phyloP scores from a whole-genome alignment of 2,329 filamentous ascomycete genomes.

The Geosmithia morbida region DNA sequence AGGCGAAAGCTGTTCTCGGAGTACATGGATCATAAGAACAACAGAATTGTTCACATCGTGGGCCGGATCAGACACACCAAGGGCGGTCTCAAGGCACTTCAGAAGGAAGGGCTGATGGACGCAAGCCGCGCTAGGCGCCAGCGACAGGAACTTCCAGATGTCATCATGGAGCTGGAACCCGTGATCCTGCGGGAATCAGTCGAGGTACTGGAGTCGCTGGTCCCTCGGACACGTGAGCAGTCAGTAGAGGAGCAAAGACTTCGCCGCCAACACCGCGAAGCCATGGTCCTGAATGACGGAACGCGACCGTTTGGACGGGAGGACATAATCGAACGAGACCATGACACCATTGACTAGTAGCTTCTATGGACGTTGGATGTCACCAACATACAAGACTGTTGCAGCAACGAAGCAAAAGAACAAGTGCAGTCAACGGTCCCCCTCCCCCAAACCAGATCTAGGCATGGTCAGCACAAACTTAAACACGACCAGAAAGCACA shows the following conservation, averaged over 20 bases:
- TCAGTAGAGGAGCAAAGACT: slow-evolving; percentile 56
- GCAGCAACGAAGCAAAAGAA: background rate
- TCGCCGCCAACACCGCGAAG: slow-evolving; percentile 65
- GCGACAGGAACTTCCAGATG: slow-evolving; percentile 14
- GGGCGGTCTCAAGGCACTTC: slow-evolving; percentile 36
- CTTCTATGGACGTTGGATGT: background rate
- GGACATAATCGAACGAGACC: slow-evolving; percentile 63
- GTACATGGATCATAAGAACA: slow-evolving; percentile 34
- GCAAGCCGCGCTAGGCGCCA: slow-evolving; percentile 9
- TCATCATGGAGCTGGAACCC: slow-evolving; percentile 18
- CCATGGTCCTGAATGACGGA: slow-evolving; percentile 85
- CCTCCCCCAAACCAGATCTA: background rate
- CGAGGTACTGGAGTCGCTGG: slow-evolving; percentile 7
- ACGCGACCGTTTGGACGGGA: slow-evolving; percentile 56
- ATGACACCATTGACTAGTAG: slow-evolving; percentile 16
- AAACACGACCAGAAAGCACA: too few relatives aligned
- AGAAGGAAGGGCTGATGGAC: slow-evolving; percentile 30
- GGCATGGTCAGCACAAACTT: too few relatives aligned
- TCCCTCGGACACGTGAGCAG: slow-evolving; percentile 28
- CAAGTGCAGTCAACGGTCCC: background rate
- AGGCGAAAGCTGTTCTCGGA: slow-evolving; percentile 36
- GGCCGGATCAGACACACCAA: slow-evolving; percentile 30
- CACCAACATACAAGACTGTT: background rate
- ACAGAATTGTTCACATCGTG: slow-evolving; percentile 37
- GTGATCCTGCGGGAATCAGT: slow-evolving; percentile 9